Evolutionary conservation across 2,329 filamentous ascomycete genomes (phyloP).

Genomic region (Trichophyton rubrum): DNA sequence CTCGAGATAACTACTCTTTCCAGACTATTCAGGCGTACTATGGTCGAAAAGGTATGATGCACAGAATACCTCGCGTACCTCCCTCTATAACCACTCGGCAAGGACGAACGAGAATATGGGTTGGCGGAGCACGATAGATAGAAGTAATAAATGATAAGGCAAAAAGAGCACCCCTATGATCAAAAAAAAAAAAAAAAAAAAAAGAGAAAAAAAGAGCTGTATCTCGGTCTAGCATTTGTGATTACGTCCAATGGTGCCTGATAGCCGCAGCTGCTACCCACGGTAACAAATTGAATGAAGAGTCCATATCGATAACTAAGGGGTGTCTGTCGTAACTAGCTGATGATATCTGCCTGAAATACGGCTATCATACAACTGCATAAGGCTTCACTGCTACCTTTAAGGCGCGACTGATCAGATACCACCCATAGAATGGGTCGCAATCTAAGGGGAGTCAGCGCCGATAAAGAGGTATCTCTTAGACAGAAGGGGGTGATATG

Average conservation of each 20-base stretch:
- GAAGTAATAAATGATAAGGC: constrained; percentile 10
- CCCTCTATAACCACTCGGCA: constrained; percentile 4
- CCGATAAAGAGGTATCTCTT: too few relatives aligned
- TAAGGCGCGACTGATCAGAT: not conserved
- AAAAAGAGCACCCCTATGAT: constrained; percentile 7
- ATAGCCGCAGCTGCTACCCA: not conserved
- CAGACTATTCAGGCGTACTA: not conserved
- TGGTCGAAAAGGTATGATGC: not conserved
- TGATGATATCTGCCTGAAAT: too few relatives aligned
- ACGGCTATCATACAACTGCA: too few relatives aligned
- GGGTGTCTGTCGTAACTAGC: too few relatives aligned
- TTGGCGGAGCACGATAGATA: constrained; percentile 10
- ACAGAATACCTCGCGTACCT: not conserved
- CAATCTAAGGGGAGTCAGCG: too few relatives aligned
- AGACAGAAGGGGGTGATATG: too few relatives aligned
- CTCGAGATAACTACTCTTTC: too few relatives aligned
- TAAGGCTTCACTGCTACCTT: not conserved
- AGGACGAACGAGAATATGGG: constrained; percentile 11
- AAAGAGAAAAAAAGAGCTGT: too few relatives aligned
- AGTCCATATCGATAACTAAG: too few relatives aligned
- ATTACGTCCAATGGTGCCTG: constrained; percentile 6
- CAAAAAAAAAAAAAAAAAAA: constrained; percentile 8
- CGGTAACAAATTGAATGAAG: too few relatives aligned
- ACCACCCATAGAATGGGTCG: too few relatives aligned
- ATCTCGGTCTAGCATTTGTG: constrained; percentile 13